These are phyloP conservation scores for Botrytis porri DNA, from an alignment of 2,329 filamentous ascomycete genomes.

Conservation along the genomic window DNA sequence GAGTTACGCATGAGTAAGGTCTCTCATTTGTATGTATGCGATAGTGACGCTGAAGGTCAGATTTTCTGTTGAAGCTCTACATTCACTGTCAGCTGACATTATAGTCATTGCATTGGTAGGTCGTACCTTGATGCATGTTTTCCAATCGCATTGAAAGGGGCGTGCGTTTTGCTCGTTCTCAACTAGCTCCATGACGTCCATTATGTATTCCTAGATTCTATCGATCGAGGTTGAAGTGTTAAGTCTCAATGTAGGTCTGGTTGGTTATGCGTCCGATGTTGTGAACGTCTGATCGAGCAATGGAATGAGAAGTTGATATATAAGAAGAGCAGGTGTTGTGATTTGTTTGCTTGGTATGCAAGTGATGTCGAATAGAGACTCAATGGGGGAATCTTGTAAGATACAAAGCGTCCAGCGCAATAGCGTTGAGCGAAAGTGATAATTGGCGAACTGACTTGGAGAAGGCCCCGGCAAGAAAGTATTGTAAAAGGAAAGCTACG, in stretches of 20 bases:
- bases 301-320: neutral
- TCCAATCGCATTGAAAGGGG: slow-evolving; percentile 63
- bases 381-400: slow-evolving; percentile 17
- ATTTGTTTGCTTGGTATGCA: neutral
- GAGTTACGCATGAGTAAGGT: slow-evolving; percentile 59
- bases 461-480: slow-evolving; percentile 17
- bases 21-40: slow-evolving; percentile 71
- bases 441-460: slow-evolving; percentile 13
- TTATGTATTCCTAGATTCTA: slow-evolving; percentile 32
- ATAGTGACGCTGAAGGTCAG: slow-evolving; percentile 66
- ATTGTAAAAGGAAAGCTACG: neutral
- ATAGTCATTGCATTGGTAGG: neutral
- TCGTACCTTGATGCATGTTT: slow-evolving; percentile 58
- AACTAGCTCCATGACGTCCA: slow-evolving; percentile 65
- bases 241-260: neutral
- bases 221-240: slow-evolving; percentile 4
- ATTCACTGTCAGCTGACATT: slow-evolving; percentile 18
- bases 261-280: neutral
- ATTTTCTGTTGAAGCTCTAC: slow-evolving; percentile 71
- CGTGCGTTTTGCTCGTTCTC: slow-evolving; percentile 61
- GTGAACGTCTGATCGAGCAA: neutral
- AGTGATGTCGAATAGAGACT: neutral
- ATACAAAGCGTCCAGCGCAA: slow-evolving; percentile 31
- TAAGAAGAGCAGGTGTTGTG: neutral
- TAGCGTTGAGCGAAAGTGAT: slow-evolving; percentile 24